Evolutionary conservation across 805 yeast species (phyloP), one percentile per base, ranked within the genome.

Genomic region (Metschnikowia shivogae): DNA sequence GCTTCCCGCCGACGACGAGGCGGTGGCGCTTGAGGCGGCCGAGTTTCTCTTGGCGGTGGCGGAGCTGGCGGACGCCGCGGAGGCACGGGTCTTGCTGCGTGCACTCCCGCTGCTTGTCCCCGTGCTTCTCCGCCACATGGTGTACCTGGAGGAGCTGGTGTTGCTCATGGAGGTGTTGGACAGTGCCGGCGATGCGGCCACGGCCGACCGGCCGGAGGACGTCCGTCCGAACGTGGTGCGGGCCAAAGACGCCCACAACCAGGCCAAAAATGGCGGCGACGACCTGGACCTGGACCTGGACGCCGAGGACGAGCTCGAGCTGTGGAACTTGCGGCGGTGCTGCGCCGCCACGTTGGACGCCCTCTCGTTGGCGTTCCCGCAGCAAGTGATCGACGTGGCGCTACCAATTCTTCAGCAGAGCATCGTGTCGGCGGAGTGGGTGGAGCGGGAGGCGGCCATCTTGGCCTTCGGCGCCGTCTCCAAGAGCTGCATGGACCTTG

Each of bases 381-480:
- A 72, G 10, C 80, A 78, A 46, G 90, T 88, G 3, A 69, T 92
- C 37, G 70, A 73, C 20, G 70, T 78, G 10, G 75, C 87, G 1
- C 74, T 92, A 50, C 97, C 99, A 2, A 68, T 82, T 11, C 70
- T 93, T 46, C 84, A 86, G 62, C 81, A 80, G 37, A 78, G 82
- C 43, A 80, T 93, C 43, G 76, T 76, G 7, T 77, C 89, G 3
- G 67, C 72, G 3, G 78, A 84, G 48, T 93, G 99, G 99, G 88
- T 86, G 20, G 78, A 86, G 7, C 78, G 97, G 48, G 99, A 93
- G 63, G 93, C 97, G 5, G 82, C 97, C 1, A 90, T 93, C 24
- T 72, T 93, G 38, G 97, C 98, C 1, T 77, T 93, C 59, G 99
- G 99, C 50, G 98, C 98, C 26, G 82, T 92, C 58, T 87, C 96